A percentile compares a stretch with the other conserved stretches of the same genome.
Evolutionary conservation across 208 protist genomes (phyloP).

Genomic region (Pavlovales sp.): DNA sequence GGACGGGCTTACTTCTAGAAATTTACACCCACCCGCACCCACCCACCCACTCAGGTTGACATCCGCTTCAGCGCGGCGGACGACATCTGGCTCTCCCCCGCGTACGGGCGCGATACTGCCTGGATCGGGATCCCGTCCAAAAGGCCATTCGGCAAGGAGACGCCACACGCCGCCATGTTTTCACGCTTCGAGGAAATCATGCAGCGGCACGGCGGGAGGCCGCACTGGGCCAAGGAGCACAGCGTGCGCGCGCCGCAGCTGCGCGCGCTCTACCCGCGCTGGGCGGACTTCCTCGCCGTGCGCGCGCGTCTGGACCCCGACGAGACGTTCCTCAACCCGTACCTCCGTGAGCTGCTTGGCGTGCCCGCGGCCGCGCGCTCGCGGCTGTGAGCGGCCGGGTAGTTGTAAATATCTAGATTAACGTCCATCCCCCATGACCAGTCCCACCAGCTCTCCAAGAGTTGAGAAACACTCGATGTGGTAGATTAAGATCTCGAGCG

Average conservation of each 20-base stretch:
- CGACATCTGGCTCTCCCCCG: neutral
- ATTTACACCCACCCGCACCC: too few species aligned
- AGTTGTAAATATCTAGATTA: too few species aligned
- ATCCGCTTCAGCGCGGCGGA: neutral
- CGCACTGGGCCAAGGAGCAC: conserved; percentile 2
- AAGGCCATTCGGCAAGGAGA: neutral
- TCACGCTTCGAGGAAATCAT: neutral
- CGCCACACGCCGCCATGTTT: neutral
- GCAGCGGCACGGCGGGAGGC: neutral
- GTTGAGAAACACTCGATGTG: too few species aligned
- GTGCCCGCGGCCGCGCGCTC: neutral
- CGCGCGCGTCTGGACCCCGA: neutral
- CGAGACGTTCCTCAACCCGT: neutral
- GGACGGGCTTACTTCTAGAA: too few species aligned
- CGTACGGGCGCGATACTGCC: neutral
- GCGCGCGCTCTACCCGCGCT: neutral
- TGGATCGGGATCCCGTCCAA: neutral
- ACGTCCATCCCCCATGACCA: too few species aligned
- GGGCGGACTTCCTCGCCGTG: neutral
- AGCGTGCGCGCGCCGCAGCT: neutral
- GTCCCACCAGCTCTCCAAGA: too few species aligned
- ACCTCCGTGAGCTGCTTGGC: neutral
- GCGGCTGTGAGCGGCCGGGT: too few species aligned
- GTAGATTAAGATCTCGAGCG: too few species aligned
- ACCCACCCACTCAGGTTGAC: too few species aligned